These are phyloP conservation scores for Aspergillus pseudonomiae DNA, from an alignment of 2,329 filamentous ascomycete species.

Conservation along the genomic window DNA sequence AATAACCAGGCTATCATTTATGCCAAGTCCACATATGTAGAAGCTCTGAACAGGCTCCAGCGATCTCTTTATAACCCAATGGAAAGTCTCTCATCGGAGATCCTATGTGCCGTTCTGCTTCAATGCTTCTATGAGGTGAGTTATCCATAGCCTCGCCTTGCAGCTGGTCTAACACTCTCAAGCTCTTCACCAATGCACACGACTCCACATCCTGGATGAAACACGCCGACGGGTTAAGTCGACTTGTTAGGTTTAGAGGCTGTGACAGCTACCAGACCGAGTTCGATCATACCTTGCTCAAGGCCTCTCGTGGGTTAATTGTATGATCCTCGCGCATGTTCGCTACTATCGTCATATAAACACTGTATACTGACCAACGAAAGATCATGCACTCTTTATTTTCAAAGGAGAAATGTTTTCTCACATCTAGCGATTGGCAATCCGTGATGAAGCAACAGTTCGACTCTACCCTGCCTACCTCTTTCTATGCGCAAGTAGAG, in stretches of 20 bases:
- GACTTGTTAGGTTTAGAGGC: conserved; percentile 28
- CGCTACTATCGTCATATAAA: neutral
- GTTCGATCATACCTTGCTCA: conserved; percentile 29
- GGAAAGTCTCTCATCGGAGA: conserved; percentile 28
- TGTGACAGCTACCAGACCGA: conserved; percentile 23
- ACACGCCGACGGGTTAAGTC: conserved; percentile 32
- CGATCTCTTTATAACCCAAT: conserved; percentile 21
- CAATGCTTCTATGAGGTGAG: conserved; percentile 34
- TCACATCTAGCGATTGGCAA: conserved; percentile 30
- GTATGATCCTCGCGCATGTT: conserved; percentile 14
- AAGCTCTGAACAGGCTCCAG: conserved; percentile 28
- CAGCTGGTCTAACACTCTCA: neutral
- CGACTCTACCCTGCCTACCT: conserved; percentile 12
- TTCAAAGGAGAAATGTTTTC: conserved; percentile 29
- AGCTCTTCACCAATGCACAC: conserved; percentile 30
- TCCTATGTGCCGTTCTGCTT: conserved; percentile 35
- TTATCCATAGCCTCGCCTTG: neutral
- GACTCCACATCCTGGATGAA: conserved; percentile 34
- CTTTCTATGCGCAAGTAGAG: conserved; percentile 27
- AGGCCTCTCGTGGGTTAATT: conserved; percentile 30
- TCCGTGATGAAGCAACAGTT: conserved; percentile 28
- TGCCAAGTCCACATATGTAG: conserved; percentile 28
- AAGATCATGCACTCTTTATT: conserved; percentile 37
- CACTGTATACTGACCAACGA: neutral
- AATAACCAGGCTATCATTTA: conserved; percentile 28